These are phyloP conservation scores for Termitomyces sp. DNA, from an alignment of 768 basidiomycete genomes.

Conservation along the genomic window DNA sequence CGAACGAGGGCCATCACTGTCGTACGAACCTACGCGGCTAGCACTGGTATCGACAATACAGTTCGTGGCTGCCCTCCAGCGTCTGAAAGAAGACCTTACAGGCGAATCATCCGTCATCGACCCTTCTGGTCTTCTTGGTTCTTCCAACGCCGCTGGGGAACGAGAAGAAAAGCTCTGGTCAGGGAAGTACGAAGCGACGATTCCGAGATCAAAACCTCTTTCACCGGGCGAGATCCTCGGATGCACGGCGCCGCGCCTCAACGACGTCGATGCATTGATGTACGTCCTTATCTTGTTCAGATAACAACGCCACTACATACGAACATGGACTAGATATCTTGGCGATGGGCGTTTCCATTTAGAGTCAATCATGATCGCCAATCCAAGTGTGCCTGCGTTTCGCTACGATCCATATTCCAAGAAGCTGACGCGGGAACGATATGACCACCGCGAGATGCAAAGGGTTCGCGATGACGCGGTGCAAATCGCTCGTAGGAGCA, in stretches of 20 bases:
- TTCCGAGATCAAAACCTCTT: slow-evolving; percentile 87
- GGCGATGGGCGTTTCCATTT: slow-evolving; percentile 98
- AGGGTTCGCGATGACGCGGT: slow-evolving; percentile 70
- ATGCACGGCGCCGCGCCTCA: slow-evolving; percentile 86
- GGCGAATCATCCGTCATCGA: slow-evolving; percentile 26
- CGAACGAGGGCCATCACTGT: slow-evolving; percentile 10
- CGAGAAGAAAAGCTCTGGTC: slow-evolving; percentile 33
- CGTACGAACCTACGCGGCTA: slow-evolving; percentile 53
- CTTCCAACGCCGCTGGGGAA: background rate
- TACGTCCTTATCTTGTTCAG: slow-evolving; percentile 33
- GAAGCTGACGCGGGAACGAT: slow-evolving; percentile 89
- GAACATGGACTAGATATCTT: slow-evolving; percentile 60
- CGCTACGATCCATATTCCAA: slow-evolving; percentile 99
- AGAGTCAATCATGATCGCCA: slow-evolving; percentile 99
- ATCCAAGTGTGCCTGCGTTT: slow-evolving; percentile 91
- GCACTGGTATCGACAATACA: slow-evolving; percentile 97
- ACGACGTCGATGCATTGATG: slow-evolving; percentile 85
- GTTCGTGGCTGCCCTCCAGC: slow-evolving; percentile 90
- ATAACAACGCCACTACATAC: background rate
- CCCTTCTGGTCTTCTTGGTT: slow-evolving; percentile 13
- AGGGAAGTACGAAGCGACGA: slow-evolving; percentile 66
- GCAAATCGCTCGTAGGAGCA: slow-evolving; percentile 62
- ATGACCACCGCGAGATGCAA: slow-evolving; percentile 88
- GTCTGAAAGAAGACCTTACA: slow-evolving; percentile 74
- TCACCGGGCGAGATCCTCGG: slow-evolving; percentile 97